Conservation (phyloP, 345 rosid species). For the Lepidium sativum region DNA sequence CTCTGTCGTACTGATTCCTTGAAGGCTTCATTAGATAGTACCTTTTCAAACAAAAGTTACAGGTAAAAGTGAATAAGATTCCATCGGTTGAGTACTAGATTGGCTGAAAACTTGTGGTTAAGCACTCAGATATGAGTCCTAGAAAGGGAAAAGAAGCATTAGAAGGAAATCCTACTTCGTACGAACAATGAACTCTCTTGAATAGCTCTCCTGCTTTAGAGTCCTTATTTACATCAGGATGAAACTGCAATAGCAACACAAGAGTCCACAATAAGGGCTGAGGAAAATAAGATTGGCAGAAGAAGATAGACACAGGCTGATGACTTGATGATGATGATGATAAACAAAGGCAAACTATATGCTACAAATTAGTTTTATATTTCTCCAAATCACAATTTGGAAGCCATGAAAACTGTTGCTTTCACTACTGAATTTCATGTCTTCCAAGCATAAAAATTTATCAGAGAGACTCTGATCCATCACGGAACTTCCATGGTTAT, state of each 20-base stretch:
- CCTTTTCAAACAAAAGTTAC: slow-evolving; percentile 27
- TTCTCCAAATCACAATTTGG: neutral
- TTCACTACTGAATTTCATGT: neutral
- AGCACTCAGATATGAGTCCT: no score
- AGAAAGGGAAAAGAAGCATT: neutral
- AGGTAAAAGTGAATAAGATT: neutral
- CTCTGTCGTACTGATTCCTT: slow-evolving; percentile 54
- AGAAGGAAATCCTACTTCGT: no score
- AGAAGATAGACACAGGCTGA: neutral
- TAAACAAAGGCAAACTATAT: neutral
- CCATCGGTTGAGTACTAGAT: no score
- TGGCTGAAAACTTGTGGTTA: no score
- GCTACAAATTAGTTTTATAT: no score
- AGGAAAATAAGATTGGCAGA: neutral
- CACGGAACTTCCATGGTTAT: no score
- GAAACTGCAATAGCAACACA: slow-evolving; percentile 45
- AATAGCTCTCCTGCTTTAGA: slow-evolving; percentile 57
- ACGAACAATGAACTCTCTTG: slow-evolving; percentile 42
- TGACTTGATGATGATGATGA: neutral
- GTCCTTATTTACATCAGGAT: slow-evolving; percentile 86
- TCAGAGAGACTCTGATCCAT: no score
- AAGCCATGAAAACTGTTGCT: neutral
- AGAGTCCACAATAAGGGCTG: neutral
- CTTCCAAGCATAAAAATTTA: no score
- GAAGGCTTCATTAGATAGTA: slow-evolving; percentile 63